Base-by-base conservation (phyloP, 2,329 filamentous ascomycete genomes). In the Penicillium sclerotigenum region DNA sequence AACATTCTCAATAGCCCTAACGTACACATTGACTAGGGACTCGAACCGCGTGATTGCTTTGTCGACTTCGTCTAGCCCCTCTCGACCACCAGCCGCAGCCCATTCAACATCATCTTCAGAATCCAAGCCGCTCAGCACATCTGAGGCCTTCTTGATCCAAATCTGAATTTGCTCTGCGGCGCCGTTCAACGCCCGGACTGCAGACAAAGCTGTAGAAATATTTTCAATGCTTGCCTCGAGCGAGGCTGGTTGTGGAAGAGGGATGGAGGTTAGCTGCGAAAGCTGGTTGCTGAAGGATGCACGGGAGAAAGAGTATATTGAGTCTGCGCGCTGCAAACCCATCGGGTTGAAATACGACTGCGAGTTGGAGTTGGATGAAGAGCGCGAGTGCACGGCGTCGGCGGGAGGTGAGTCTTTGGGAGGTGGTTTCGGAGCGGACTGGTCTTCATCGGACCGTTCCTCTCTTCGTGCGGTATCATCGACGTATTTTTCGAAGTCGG, bases 31-130 rank as follows among this genome's bases (percentile, higher is more conserved):
- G 69, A 97, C 91, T 54, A 99, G 80, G 49, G 87, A 85, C 69
- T 96, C 91, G 67, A 97, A 99, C 47, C 89, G 87, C 36, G 82
- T 79, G 58, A 97, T 93, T 22, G 93, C 84, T 49, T 78, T 79
- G 60, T 87, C 83, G 3, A 87, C 83, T 52, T 85, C 83, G 13
- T 77, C 77, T 34, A 80, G 60, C 9, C 77, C 77, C 57, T 80
- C 74, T 58, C 78, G 71, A 29, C 94, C 94, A 50, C 91, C 94
- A 1, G 92, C 93, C 2, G 94, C 84, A 9, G 85, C 92, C 94
- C 94, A 99, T 73, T 97, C 93, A 16, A 97, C 91, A 70, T 99
- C 94, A 72, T 97, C 94, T 60, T 97, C 93, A 51, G 92, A 91
- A 71, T 97, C 91, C 40, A 99, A 79, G 5, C 92, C 92, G 52